Evolutionary conservation across 345 rosid species (phyloP), one percentile per base, ranked within the genome.

Genomic region (Acer campestre): DNA sequence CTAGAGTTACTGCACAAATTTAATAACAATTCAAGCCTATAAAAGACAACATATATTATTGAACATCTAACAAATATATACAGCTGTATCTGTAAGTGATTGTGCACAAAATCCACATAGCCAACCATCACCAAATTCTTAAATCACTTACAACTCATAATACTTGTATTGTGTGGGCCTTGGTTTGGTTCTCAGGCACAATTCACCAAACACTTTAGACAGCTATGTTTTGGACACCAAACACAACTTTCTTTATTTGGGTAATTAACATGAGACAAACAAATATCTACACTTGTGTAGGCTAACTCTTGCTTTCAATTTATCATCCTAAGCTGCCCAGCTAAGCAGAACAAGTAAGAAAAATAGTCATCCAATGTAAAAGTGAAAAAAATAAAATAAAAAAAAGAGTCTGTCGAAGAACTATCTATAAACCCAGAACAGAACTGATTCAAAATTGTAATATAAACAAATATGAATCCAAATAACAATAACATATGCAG

Each of bases 201-300:
- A 48, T 71, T 73, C 75, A 73, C 76, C 80, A 80, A 75, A 58
- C 74, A 69, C 46, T 64, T 67, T 53, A 38, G 80, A 73, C 82
- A 75, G 82, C 81, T 68, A 69, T 48, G 27, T n/a, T 6, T 18
- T 65, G 78, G 55, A 56, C 49, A 44, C 27, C 31, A 71, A 56
- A 31, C 83, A 62, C 83, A 71, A 75, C 51, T 63, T 73, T 70
- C 76, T 64, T 46, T 68, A 27, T 42, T 42, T 76, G 59, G 63
- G 29, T 65, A 70, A 66, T 35, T 29, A 80, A 48, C 71, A 67
- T 10, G 62, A 71, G 71, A 67, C 59, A 82, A 77, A 67, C 59
- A 82, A 77, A 62, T 68, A 68, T 31, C 56, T 38, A 31, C 10
- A 56, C 58, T 25, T 46, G 4, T 42, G 72, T 31, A 73, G 72